Evolutionary conservation across 1,284 basidiomycete species (phyloP).

Genomic region (Coniferiporia weirii): DNA sequence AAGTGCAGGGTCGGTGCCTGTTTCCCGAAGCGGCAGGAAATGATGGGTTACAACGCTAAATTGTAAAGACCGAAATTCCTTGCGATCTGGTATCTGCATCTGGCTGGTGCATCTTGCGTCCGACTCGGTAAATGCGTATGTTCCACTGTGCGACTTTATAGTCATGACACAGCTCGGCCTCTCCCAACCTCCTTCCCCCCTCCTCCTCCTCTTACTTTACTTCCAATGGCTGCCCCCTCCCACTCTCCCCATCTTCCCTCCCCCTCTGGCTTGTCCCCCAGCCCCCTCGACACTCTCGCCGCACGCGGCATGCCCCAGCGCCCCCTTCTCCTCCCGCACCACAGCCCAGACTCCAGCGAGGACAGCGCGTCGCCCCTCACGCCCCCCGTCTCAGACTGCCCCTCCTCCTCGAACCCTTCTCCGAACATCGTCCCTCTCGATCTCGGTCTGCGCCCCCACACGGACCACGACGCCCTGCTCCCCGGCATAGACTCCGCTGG

Average conservation of each 20-base stretch:
- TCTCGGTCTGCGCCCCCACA: not conserved
- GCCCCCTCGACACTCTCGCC: constrained; percentile 4
- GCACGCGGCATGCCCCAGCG: constrained; percentile 1
- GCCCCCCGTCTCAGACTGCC: not conserved
- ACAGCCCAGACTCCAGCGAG: constrained; percentile 1
- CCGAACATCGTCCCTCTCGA: constrained; percentile 3
- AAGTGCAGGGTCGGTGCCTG: not conserved
- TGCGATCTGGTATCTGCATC: constrained; percentile 1
- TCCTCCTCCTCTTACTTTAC: not conserved
- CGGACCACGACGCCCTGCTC: not conserved
- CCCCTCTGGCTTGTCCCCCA: constrained; percentile 17
- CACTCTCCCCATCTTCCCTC: constrained; percentile 15
- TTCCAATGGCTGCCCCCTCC: constrained; percentile 9
- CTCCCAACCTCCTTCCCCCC: constrained; percentile 11
- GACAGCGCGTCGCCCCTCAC: constrained; percentile 6
- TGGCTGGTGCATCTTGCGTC: not conserved
- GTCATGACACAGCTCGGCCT: constrained; percentile 7
- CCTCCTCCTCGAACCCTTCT: not conserved
- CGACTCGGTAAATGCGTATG: constrained; percentile 6
- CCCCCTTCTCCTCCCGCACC: not conserved
- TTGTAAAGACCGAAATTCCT: constrained; percentile 5
- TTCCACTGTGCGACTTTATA: constrained; percentile 1
- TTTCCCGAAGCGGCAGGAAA: not conserved
- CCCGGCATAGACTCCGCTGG: not conserved
- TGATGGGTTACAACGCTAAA: constrained; percentile 12